Evolutionary conservation across 352 stramenopile species (phyloP), one percentile per base, ranked within the genome.

Genomic region (Peronosclerospora sorghi): DNA sequence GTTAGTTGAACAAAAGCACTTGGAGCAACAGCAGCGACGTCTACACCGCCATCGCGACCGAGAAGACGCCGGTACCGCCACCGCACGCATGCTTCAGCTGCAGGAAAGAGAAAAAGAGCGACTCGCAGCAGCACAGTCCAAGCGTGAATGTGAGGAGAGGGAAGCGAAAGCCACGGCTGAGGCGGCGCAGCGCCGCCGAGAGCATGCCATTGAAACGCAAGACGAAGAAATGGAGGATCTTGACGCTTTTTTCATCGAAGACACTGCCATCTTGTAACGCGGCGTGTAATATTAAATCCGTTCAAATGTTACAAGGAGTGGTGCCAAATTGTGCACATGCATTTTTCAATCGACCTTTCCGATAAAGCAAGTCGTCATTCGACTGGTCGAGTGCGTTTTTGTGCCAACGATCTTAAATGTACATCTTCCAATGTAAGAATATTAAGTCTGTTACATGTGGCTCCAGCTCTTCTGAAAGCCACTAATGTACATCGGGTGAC

Each of bases 71-170:
- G 62, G 54, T 17, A 46, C 50, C 8, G 50, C 62, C 42, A 68
- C 76, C 13, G 68, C 59, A 12, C 75, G 75, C 20, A 72, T 88
- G 52, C 21, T 82, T 46, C 59, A 77, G 15, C 55, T 88, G 5
- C 75, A 86, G 44, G 63, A 67, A n/a, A 55, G 79, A 12, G 68
- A 77, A 38, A 59, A 64, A n/a, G 47, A 40, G 40, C 59, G 70
- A n/a, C 41, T 54, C 14, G 45, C 52, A 4, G 41, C 47, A 5
- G 55, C 44, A 13, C 51, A 65, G 9, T 19, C 36, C 13, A 41
- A 56, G 21, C 57, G 52, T 2, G 26, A 48, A 17, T 35, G 50
- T 2, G 48, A 73, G 18, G 66, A 70, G 34, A 37, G 51, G 26
- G 23, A 59, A 21, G 43, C 45, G 9, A 57, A 65, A 45, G 48